These are phyloP conservation scores for Sporothrix inflata DNA, from an alignment of 2,329 filamentous ascomycete genomes.

Conservation along the genomic window DNA sequence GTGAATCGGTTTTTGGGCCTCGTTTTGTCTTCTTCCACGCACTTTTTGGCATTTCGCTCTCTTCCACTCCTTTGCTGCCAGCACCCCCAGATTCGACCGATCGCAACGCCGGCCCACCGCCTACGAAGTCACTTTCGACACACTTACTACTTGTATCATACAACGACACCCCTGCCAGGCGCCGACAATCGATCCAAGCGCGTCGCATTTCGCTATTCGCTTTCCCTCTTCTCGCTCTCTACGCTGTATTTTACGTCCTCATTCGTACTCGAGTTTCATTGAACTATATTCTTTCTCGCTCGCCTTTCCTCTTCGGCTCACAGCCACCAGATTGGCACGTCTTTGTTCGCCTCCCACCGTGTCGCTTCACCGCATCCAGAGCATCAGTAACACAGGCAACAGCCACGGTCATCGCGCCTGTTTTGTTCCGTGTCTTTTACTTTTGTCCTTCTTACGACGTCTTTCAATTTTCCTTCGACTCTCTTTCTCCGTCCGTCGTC, in stretches of 20 bases:
- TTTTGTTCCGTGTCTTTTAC: not conserved
- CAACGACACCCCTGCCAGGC: conserved; percentile 21
- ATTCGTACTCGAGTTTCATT: conserved; percentile 11
- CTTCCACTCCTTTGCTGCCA: conserved; percentile 14
- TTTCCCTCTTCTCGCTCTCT: not conserved
- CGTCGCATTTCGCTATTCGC: conserved; percentile 16
- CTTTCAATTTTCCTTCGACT: not conserved
- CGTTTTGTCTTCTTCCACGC: conserved; percentile 7
- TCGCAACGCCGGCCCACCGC: conserved; percentile 19
- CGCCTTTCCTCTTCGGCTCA: not conserved
- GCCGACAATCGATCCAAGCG: conserved; percentile 13
- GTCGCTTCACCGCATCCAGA: conserved; percentile 1
- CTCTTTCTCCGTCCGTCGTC: not conserved
- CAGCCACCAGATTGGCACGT: not conserved
- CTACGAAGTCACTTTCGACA: not conserved
- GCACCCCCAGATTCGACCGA: conserved; percentile 19
- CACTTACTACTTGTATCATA: not conserved
- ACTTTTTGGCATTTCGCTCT: conserved; percentile 11
- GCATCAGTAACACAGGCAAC: conserved; percentile 11
- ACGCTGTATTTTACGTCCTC: conserved; percentile 1
- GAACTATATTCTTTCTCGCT: not conserved
- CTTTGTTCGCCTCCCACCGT: not conserved
- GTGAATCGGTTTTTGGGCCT: conserved; percentile 5
- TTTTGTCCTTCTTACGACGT: not conserved
- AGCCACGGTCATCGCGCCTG: not conserved